A percentile compares a stretch with the other conserved stretches of the same genome.
phyloP scores from a whole-genome alignment of 371 early-diverging fungal species.

The Mortierella sp. region DNA sequence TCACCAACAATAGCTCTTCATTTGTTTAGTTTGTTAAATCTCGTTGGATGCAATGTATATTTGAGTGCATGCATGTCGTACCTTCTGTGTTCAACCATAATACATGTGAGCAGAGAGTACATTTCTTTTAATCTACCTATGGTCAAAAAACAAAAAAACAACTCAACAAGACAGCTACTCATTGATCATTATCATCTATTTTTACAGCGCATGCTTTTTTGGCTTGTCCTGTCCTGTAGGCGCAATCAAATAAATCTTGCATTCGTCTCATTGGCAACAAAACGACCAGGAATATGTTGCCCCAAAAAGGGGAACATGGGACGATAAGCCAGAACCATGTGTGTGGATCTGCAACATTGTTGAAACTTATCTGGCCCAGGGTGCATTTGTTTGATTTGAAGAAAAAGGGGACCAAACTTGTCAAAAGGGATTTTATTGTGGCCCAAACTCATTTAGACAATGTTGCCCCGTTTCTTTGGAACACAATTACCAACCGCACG shows the following conservation, averaged over 20 bases:
- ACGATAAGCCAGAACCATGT: not conserved
- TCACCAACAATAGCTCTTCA: not conserved
- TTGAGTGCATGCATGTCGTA: not conserved
- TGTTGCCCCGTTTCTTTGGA: not conserved
- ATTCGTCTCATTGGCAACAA: not conserved
- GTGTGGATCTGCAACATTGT: not conserved
- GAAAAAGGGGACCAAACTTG: not conserved
- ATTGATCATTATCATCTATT: not conserved
- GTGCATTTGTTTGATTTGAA: not conserved
- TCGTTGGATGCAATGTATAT: constrained; percentile 3
- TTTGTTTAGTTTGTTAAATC: not conserved
- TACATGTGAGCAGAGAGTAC: not conserved
- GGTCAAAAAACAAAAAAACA: constrained; percentile 1
- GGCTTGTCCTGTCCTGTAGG: too few species aligned
- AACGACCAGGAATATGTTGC: not conserved
- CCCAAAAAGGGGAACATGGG: not conserved
- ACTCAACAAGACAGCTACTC: not conserved
- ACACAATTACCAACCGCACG: not conserved
- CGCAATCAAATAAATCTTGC: constrained; percentile 3
- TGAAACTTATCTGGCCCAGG: not conserved
- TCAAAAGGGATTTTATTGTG: not conserved
- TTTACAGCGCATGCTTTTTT: constrained; percentile 1
- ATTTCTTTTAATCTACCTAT: not conserved
- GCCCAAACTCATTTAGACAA: not conserved
- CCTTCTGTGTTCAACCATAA: constrained; percentile 3